Base-by-base conservation (phyloP, 495 filamentous ascomycete species). In the Hypoxylon cercidicola region DNA sequence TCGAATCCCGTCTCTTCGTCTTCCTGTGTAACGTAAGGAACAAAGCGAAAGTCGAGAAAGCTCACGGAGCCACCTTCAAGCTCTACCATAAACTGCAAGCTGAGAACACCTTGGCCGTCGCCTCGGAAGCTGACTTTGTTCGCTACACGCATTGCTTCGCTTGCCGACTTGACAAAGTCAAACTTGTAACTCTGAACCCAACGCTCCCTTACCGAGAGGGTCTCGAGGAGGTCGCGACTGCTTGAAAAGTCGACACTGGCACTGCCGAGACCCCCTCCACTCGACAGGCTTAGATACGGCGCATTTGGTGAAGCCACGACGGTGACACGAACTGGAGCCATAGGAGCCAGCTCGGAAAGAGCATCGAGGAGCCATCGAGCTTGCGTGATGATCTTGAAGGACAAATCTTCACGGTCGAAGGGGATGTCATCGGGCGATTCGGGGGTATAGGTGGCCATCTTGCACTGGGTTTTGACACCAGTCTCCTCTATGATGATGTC, bases 11-110 rank as follows among this genome's bases (percentile, higher is more conserved):
- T 66, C 20, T 78, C 75, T 4, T 75, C 71, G 16, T 73, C 69
- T 50, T 72, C 70, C 13, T 75, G 69, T 3, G 66, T 69, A 40
- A 77, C 75, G 58, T 80, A 83, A 34, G 81, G 81, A 50, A 83
- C 77, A 69, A 83, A 81, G 23, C 78, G 73, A 65, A 83, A 83
- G 62, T 82, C 80, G 43, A 83, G 73, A 60, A 81, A 83, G 53
- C 78, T 71, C 12, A 65, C 59, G 3, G 55, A 23, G 15, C 69
- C 78, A 53, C 85, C 85, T 57, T 89, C 86, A 12, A 90, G 76
- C 72, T 97, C 92, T 32, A 99, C 88, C 93, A 99, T 96, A 67
- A 99, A 97, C 75, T 99, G 95, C 71, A 98, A 78, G 74, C 92
- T 97, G 61, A 99, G 75, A 13, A 98, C 93, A 0, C 95, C 95